Base-by-base conservation (phyloP, 2,329 filamentous ascomycete genomes). In the Fusarium subtropicale region DNA sequence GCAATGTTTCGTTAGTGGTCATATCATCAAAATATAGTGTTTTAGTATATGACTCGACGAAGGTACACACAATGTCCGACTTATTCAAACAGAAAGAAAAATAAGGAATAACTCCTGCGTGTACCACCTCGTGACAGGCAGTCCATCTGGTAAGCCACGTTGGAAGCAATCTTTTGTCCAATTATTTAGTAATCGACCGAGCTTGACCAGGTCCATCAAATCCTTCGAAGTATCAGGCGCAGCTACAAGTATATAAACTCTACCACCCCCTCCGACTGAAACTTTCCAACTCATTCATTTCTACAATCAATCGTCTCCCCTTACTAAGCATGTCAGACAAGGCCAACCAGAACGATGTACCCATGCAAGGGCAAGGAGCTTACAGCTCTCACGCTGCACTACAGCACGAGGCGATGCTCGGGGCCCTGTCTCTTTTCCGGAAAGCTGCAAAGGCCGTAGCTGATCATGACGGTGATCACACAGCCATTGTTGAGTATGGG, bases 381-480 rank as follows among this genome's bases (percentile, higher is more conserved):
- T 57, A 57, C 20, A 52, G 34, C 24, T 57, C 54, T 7, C 46
- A 57, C 6, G 34, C 54, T 8, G 54, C 46, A 1, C 34, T 57
- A 12, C 54, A 57, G 7, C 45, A n/a, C 13, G 36, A 57, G 7
- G 46, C 54, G 16, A 57, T 57, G 46, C 22, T 52, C 18, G 52
- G 30, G 18, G 28, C 54, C 4, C 34, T 57, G 2, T 34, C 54
- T 0, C 45, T 57, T 3, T 52, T 57, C 4, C 34, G 34, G 4
- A 5, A 42, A 20, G 28, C 36, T 3, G 36, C 38, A 13, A 16
- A 54, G 7, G 16, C 20, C 4, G 20, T 42, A 15, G 11, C 28
- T 4, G 16, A 44, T 0, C 18, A 5, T 8, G 38, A 2, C 13
- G 20, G 5, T 20, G 4, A 16, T 44, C 38, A 20, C 20, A 33